Conservation (phyloP, 176 grass and related monocot species). For the Eragrostis nindensis region DNA sequence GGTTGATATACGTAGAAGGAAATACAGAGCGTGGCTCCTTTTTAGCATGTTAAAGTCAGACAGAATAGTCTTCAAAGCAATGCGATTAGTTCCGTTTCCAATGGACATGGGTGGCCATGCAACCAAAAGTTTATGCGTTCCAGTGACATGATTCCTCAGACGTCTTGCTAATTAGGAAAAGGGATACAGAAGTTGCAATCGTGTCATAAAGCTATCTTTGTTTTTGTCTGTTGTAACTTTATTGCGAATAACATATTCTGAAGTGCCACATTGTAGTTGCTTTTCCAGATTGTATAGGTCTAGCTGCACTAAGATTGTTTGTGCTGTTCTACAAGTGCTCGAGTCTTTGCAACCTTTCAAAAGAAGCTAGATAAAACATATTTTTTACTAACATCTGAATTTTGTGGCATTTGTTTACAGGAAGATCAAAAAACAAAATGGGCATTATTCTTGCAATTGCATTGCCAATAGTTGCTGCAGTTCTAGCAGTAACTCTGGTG, state of each 20-base stretch:
- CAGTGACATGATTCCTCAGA: not conserved
- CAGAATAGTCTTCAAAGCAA: not conserved
- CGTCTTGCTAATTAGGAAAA: not conserved
- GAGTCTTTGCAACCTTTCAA: not conserved
- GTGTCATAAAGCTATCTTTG: not conserved
- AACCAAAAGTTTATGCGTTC: not conserved
- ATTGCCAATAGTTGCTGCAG: slow-evolving; percentile 38
- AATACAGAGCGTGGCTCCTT: too few species aligned
- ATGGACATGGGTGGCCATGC: not conserved
- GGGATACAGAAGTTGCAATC: not conserved
- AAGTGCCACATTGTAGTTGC: not conserved
- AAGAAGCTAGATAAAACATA: slow-evolving; percentile 7
- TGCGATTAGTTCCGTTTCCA: not conserved
- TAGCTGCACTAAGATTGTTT: slow-evolving; percentile 8
- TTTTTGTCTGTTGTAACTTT: not conserved
- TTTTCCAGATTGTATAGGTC: not conserved
- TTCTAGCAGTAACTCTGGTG: slow-evolving; percentile 28
- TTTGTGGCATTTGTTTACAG: slow-evolving; percentile 39
- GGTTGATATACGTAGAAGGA: too few species aligned
- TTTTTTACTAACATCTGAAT: slow-evolving; percentile 4
- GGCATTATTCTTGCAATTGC: slow-evolving; percentile 42
- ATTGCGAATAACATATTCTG: not conserved
- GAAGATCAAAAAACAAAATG: slow-evolving; percentile 34
- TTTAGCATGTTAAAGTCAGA: not conserved
- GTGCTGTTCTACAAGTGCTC: not conserved